Base-by-base conservation (phyloP, 164 flowering plant genomes). In the Macadamia tetraphylla region DNA sequence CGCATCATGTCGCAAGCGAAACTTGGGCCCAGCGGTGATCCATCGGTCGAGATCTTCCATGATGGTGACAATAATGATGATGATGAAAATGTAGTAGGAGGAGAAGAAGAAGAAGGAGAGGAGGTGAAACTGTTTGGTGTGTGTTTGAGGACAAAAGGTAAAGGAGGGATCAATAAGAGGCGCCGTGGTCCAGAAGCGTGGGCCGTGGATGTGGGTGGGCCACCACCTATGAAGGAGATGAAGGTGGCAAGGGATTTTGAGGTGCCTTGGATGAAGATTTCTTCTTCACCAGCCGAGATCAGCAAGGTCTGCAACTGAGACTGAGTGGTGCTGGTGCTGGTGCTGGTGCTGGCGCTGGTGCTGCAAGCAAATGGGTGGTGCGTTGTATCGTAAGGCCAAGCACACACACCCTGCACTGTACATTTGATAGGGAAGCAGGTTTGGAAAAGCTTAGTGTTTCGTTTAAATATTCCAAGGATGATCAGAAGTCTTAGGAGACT, bases 41-140 rank as follows among this genome's bases (percentile, higher is more conserved):
- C 59, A 51, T 60, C 32, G 30, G 71, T 67, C 12, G 75, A 60
- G 4, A 15, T n/a, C 5, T 31, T 14, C 7, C 70, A 57, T 9
- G 48, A 52, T 0, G 70, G 61, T 7, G 71, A 59, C 1, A 70
- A 53, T 1, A 70, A 46, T 3, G 78, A 67, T 2, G 77, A 52
- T 29, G 65, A 29, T 2, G 81, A 68, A 9, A 69, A 64, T 1
- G 55, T 66, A 15, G 63, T 58, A 10, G 63, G 55, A 23, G 70
- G 52, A 5, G 29, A 11, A 12, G 62, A 63, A 17, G 73, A 30
- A 13, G 78, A 71, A 9, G 65, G 77, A 11, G 35, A 72, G 62
- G 43, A 71, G 31, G 64, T 81, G 82, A 90, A 88, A 72, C 78
- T 90, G 77, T 90, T 90, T 73, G 96, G 96, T 43, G 96, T 88